Conservation (phyloP, 2,329 filamentous ascomycete species). For the Diaporthe sp. region DNA sequence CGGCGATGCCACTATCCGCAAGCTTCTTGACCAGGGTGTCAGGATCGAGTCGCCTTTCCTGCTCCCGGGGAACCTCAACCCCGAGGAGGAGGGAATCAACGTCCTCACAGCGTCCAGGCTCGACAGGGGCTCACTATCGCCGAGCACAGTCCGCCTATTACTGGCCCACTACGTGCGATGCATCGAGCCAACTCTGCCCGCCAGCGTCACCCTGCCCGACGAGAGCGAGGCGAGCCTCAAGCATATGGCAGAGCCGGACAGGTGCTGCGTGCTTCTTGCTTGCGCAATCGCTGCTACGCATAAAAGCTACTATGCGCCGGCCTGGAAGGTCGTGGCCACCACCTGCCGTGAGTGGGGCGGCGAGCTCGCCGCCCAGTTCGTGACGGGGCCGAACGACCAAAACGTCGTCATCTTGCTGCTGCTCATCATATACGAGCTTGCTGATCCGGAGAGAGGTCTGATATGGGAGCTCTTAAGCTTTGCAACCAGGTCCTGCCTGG, state of each 20-base stretch:
- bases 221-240: slow-evolving; percentile 23
- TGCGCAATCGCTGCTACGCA: slow-evolving; percentile 27
- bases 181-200: slow-evolving; percentile 20
- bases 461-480: slow-evolving; percentile 28
- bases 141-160: slow-evolving; percentile 19
- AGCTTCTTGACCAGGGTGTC: slow-evolving; percentile 24
- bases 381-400: background rate
- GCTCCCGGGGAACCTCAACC: slow-evolving; percentile 1
- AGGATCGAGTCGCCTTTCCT: slow-evolving; percentile 17
- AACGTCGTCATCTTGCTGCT: slow-evolving; percentile 20
- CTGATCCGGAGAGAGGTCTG: slow-evolving; percentile 25
- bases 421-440: slow-evolving; percentile 29
- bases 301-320: slow-evolving; percentile 23
- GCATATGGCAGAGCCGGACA: slow-evolving; percentile 19
- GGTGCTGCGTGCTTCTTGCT: slow-evolving; percentile 21
- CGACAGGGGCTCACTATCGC: slow-evolving; percentile 12
- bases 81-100: slow-evolving; percentile 18
- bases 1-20: slow-evolving; percentile 23
- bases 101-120: background rate
- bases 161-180: slow-evolving; percentile 24
- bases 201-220: background rate
- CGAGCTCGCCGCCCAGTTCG: slow-evolving; percentile 18
- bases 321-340: slow-evolving; percentile 21
- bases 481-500: slow-evolving; percentile 21
- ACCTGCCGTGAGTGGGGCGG: slow-evolving; percentile 28